Percentiles rank a stretch among this genome's conserved stretches.
Evolutionary conservation across 176 grass and related monocot genomes (phyloP).

Genomic region (Microstegium vimineum): DNA sequence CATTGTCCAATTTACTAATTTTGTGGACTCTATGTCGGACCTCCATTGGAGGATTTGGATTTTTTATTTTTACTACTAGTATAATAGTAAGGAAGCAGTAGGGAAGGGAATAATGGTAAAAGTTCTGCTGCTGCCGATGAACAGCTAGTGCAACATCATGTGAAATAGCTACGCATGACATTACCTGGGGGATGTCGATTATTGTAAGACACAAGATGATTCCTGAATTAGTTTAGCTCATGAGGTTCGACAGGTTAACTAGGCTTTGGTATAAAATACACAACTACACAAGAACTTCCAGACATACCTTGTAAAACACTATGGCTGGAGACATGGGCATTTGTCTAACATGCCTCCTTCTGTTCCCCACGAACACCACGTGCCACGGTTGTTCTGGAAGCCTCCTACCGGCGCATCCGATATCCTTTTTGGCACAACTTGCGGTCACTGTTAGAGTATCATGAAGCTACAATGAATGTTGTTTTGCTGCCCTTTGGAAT

Average conservation of each 20-base stretch:
- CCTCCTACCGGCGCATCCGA: background rate
- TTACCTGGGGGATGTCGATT: background rate
- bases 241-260: background rate
- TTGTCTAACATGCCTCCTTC: conserved; percentile 12
- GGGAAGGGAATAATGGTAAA: background rate
- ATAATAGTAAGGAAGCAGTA: background rate
- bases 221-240: background rate
- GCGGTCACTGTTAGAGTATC: conserved; percentile 12
- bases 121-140: background rate
- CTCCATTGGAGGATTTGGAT: conserved; percentile 1
- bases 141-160: background rate
- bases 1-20: background rate
- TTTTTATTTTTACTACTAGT: background rate
- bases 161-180: background rate
- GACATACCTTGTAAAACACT: background rate
- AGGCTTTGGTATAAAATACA: conserved; percentile 12
- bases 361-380: conserved; percentile 2
- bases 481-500: conserved; percentile 12
- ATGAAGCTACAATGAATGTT: conserved; percentile 19
- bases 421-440: conserved; percentile 14
- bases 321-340: background rate
- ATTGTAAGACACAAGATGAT: background rate
- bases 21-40: background rate
- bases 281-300: background rate
- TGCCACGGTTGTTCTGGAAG: conserved; percentile 18